Conservation (phyloP, 2,329 filamentous ascomycete genomes). For the Niveomyces coronatus region DNA sequence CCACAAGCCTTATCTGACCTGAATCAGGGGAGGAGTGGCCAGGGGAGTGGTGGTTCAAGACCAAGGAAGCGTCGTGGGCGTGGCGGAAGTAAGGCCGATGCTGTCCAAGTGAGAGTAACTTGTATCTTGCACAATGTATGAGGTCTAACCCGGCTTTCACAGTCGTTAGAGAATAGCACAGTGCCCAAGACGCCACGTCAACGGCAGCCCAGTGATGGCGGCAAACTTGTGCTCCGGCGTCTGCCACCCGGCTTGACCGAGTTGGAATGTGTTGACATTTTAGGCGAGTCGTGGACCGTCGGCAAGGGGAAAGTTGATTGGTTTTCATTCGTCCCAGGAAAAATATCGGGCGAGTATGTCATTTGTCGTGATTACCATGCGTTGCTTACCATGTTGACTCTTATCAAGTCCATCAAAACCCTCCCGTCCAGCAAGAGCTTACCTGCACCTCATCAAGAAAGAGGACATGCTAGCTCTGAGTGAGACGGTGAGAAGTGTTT, state of each 20-base stretch:
- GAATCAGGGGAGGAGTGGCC: conserved; percentile 11
- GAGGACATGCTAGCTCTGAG: conserved; percentile 57
- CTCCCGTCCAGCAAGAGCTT: conserved; percentile 69
- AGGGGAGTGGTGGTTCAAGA: conserved; percentile 14
- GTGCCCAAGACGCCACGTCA: conserved; percentile 35
- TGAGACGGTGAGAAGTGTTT: conserved; percentile 55
- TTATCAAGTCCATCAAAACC: conserved; percentile 64
- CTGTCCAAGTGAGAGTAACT: conserved; percentile 17
- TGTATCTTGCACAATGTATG: background rate
- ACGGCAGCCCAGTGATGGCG: conserved; percentile 46
- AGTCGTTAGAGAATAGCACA: conserved; percentile 16
- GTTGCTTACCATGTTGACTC: background rate
- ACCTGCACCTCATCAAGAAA: conserved; percentile 69
- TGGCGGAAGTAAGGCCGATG: conserved; percentile 19
- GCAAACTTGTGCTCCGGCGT: conserved; percentile 77
- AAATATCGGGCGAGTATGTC: conserved; percentile 72
- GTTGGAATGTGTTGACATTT: conserved; percentile 58
- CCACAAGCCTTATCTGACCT: conserved; percentile 9
- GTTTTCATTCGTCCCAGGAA: conserved; percentile 55
- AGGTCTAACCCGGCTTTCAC: background rate
- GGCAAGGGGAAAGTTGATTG: conserved; percentile 81
- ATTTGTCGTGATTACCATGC: conserved; percentile 11
- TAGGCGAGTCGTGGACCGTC: conserved; percentile 73
- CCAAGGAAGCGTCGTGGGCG: conserved; percentile 18
- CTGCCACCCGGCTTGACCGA: conserved; percentile 79